A percentile compares a stretch with the other conserved stretches of the same genome.
phyloP scores from a whole-genome alignment of 768 basidiomycete species.

The Termitomyces sp. region DNA sequence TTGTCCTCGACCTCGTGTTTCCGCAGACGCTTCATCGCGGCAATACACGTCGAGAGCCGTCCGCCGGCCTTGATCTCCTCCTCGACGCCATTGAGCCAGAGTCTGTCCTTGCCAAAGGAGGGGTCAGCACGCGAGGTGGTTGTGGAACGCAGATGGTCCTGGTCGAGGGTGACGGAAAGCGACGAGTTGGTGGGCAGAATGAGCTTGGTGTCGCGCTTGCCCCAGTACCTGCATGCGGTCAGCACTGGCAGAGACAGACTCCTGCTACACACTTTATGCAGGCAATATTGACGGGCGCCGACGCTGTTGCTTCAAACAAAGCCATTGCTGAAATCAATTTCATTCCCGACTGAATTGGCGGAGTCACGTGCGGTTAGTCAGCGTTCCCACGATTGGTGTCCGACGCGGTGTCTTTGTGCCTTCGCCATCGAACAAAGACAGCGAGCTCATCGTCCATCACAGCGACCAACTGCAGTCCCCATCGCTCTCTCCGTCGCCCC shows the following conservation, averaged over 20 bases:
- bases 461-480: slow-evolving; percentile 8
- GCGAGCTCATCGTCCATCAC: slow-evolving; percentile 13
- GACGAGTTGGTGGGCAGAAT: slow-evolving; percentile 98
- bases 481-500: neutral
- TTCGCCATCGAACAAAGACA: slow-evolving; percentile 6
- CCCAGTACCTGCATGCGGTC: slow-evolving; percentile 79
- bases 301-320: slow-evolving; percentile 63
- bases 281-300: slow-evolving; percentile 97
- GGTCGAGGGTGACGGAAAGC: slow-evolving; percentile 94
- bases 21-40: slow-evolving; percentile 78
- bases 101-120: slow-evolving; percentile 64
- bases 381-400: slow-evolving; percentile 13
- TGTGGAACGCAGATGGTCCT: slow-evolving; percentile 91
- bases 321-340: no score
- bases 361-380: slow-evolving; percentile 16
- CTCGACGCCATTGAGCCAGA: slow-evolving; percentile 95
- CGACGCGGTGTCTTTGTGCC: slow-evolving; percentile 17
- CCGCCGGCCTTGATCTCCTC: slow-evolving; percentile 84
- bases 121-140: slow-evolving; percentile 87
- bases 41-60: slow-evolving; percentile 78
- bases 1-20: slow-evolving; percentile 67
- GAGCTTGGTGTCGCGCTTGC: slow-evolving; percentile 92
- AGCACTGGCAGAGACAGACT: neutral
- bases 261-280: slow-evolving; percentile 74
- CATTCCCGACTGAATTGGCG: no score